Evolutionary conservation across 768 basidiomycete genomes (phyloP).

Genomic region (Pleurotus djamor): DNA sequence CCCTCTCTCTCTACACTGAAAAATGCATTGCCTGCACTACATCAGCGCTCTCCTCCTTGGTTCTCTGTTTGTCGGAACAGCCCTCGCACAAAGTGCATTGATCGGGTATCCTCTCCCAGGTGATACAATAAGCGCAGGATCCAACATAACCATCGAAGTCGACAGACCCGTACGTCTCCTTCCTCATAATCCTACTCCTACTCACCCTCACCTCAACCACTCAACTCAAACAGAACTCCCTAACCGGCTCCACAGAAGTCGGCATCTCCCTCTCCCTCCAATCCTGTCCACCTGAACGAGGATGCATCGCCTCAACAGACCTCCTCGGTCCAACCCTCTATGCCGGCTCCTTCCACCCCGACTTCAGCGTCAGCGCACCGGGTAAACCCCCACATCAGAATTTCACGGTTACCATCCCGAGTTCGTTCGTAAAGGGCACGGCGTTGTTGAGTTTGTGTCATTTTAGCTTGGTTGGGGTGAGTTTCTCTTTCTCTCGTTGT

Average conservation of each 20-base stretch:
- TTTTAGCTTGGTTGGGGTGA: slow-evolving; percentile 13
- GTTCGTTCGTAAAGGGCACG: slow-evolving; percentile 5
- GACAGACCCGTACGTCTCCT: slow-evolving; percentile 48
- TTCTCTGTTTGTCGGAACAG: slow-evolving; percentile 20
- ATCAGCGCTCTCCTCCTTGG: not conserved
- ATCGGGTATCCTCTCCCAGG: slow-evolving; percentile 40
- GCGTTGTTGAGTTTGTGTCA: slow-evolving; percentile 14
- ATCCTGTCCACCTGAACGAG: slow-evolving; percentile 23
- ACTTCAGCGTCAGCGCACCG: slow-evolving; percentile 20
- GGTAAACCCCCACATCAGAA: slow-evolving; percentile 26
- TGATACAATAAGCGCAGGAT: slow-evolving; percentile 31
- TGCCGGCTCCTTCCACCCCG: slow-evolving; percentile 40
- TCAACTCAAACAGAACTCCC: too few species aligned
- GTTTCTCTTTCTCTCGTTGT: not conserved
- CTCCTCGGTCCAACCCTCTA: slow-evolving; percentile 43
- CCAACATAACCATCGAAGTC: slow-evolving; percentile 38
- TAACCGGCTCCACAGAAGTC: slow-evolving; percentile 37
- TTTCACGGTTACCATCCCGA: slow-evolving; percentile 24
- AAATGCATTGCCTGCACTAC: too few species aligned
- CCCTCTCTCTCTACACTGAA: too few species aligned
- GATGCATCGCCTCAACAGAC: slow-evolving; percentile 19
- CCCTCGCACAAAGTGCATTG: slow-evolving; percentile 35
- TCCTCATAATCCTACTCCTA: too few species aligned
- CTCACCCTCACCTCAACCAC: too few species aligned
- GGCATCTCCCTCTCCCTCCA: slow-evolving; percentile 42